These are phyloP conservation scores for Auxenochlorella protothecoides DNA, from an alignment of 139 green algal species.

Conservation along the genomic window DNA sequence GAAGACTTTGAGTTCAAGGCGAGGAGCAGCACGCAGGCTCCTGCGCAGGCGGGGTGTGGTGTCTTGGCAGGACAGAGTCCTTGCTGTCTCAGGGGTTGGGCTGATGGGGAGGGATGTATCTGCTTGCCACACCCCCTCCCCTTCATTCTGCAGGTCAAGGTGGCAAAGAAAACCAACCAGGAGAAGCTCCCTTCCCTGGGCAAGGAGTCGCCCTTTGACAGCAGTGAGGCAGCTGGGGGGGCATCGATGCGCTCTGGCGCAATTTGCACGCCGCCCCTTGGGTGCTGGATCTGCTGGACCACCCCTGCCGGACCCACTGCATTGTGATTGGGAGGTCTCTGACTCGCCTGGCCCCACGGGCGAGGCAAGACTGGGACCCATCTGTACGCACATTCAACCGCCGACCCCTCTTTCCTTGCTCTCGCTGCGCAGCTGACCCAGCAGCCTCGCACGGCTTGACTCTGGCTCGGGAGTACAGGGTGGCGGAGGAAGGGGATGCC, in stretches of 20 bases:
- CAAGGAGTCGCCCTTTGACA: background rate
- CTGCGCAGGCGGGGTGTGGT: background rate
- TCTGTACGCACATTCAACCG: background rate
- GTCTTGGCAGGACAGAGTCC: background rate
- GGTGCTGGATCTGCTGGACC: background rate
- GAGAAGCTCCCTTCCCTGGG: slow-evolving; percentile 11
- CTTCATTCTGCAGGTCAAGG: slow-evolving; percentile 1
- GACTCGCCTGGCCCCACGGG: background rate
- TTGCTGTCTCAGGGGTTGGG: background rate
- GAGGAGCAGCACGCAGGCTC: background rate
- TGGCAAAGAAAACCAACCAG: slow-evolving; percentile 4
- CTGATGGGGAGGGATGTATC: too few species aligned
- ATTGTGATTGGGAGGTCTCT: background rate
- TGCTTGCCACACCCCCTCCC: background rate
- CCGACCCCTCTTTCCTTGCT: too few species aligned
- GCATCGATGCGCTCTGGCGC: background rate
- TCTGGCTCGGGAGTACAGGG: too few species aligned
- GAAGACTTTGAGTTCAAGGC: background rate
- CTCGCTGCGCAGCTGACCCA: too few species aligned
- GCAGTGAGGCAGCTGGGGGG: background rate
- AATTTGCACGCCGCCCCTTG: background rate
- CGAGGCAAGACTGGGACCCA: background rate
- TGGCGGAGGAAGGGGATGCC: too few species aligned
- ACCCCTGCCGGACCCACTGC: background rate
- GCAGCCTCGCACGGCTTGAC: too few species aligned